Percentiles rank a stretch among this genome's conserved stretches.
Evolutionary conservation across 768 basidiomycete genomes (phyloP).

Genomic region (Rubroboletus satanas): DNA sequence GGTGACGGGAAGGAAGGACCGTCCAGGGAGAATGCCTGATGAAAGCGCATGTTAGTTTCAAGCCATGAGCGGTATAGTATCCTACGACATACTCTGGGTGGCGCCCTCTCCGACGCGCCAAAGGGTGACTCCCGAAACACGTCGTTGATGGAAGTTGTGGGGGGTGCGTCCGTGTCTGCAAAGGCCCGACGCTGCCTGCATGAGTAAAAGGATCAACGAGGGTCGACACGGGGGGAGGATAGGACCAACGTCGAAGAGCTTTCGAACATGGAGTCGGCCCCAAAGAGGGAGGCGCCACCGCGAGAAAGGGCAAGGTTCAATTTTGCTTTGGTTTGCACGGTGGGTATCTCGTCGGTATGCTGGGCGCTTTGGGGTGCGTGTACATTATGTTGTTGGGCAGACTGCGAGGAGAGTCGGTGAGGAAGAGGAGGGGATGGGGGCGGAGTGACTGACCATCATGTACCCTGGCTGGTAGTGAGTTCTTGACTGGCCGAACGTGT

Average conservation of each 20-base stretch:
- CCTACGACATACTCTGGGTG: slow-evolving; percentile 19
- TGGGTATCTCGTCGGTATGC: slow-evolving; percentile 67
- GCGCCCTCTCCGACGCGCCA: slow-evolving; percentile 26
- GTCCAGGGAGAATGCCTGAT: slow-evolving; percentile 23
- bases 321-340: slow-evolving; percentile 78
- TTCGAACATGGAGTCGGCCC: slow-evolving; percentile 83
- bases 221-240: neutral
- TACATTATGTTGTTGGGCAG: slow-evolving; percentile 61
- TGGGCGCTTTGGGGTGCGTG: slow-evolving; percentile 51
- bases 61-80: accelerated
- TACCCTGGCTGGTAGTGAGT: slow-evolving; percentile 81
- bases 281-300: slow-evolving; percentile 66
- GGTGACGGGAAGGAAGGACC: slow-evolving; percentile 12
- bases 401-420: slow-evolving; percentile 35
- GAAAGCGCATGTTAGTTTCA: neutral
- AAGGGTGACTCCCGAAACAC: slow-evolving; percentile 53
- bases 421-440: neutral
- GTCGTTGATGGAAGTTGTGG: slow-evolving; percentile 70
- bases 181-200: slow-evolving; percentile 57
- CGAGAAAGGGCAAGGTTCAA: slow-evolving; percentile 67
- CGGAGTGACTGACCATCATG: slow-evolving; percentile 56
- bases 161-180: slow-evolving; percentile 78
- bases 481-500: slow-evolving; percentile 66
- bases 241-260: slow-evolving; percentile 39
- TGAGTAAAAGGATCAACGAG: slow-evolving; percentile 4